Percentiles rank a stretch among this genome's conserved stretches.
phyloP scores from a whole-genome alignment of 345 rosid genomes.

The Citrus medica region DNA sequence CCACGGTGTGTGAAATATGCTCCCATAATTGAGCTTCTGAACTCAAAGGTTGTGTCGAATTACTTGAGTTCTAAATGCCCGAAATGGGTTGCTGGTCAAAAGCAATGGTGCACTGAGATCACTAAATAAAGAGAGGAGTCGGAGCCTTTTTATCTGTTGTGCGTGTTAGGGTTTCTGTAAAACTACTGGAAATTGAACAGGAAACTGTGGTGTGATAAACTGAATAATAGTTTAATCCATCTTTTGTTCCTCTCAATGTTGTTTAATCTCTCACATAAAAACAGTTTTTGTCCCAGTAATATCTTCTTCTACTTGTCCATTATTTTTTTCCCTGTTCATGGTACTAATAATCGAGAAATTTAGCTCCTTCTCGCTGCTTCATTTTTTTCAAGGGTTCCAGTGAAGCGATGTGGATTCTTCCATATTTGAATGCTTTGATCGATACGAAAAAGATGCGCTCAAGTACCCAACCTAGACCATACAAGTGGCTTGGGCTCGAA shows the following conservation, averaged over 20 bases:
- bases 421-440: too few species aligned
- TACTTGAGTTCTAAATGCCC: slow-evolving; percentile 49
- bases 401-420: too few species aligned
- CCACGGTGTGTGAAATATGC: slow-evolving; percentile 51
- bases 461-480: too few species aligned
- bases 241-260: neutral
- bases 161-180: neutral
- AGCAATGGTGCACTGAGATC: slow-evolving; percentile 31
- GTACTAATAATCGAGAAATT: too few species aligned
- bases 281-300: slow-evolving; percentile 1
- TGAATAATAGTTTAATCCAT: neutral
- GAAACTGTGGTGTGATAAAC: neutral
- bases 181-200: neutral
- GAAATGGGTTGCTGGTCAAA: slow-evolving; percentile 49
- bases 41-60: slow-evolving; percentile 33
- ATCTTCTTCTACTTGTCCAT: neutral
- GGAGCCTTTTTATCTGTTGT: neutral
- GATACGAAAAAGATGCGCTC: too few species aligned
- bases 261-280: neutral
- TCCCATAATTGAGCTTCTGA: slow-evolving; percentile 50
- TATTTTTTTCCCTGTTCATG: neutral
- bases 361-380: too few species aligned
- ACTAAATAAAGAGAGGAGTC: neutral
- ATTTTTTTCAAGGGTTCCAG: too few species aligned
- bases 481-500: too few species aligned